Evolutionary conservation across 2,329 filamentous ascomycete species (phyloP), one percentile per base, ranked within the genome.

Genomic region (Aspergillus hiratsukae): DNA sequence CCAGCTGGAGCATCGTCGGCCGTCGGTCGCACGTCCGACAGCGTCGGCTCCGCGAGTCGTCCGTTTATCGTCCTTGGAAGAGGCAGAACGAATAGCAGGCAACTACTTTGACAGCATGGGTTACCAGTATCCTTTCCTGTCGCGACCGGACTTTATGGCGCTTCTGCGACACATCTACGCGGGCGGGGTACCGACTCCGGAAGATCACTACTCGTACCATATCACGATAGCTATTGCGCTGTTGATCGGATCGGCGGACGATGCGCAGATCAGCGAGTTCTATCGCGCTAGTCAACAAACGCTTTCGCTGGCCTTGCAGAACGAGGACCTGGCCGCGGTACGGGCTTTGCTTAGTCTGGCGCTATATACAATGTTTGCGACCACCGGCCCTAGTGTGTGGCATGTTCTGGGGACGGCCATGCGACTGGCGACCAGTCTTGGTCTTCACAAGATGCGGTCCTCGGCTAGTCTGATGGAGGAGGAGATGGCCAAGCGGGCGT

Each of bases 401-500:
- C 72, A 75, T 62, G 64, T 75, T n/a, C 51, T 75, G 53, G 73
- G 73, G 5, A 65, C 68, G 4, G 67, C 73, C 4, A 62, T 75
- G 58, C 69, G 72, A 7, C 64, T 76, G 31, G 67, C 73, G 1
- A 72, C 67, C 8, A 75, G 73, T 51, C 61, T 76, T 23, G 72
- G 70, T 10, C 51, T 76, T 17, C 73, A 76, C 58, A 74, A 73
- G 49, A 57, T 60, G 17, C 66, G 68, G 25, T 62, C 66, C 1
- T 61, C 65, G 35, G 54, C 67, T 3, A 68, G 61, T 51, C 28
- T 69, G 46, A 50, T 68, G 7, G 73, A 75, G 48, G 69, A 74
- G 29, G 73, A 77, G 52, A 72, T 76, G 67, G 62, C 69, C 2
- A 76, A 75, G 54, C 71, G 75, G n/a, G 72, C 71, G 1, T 77